Conservation (phyloP, 148 eudicot species). For the Gaultheria prostrata region DNA sequence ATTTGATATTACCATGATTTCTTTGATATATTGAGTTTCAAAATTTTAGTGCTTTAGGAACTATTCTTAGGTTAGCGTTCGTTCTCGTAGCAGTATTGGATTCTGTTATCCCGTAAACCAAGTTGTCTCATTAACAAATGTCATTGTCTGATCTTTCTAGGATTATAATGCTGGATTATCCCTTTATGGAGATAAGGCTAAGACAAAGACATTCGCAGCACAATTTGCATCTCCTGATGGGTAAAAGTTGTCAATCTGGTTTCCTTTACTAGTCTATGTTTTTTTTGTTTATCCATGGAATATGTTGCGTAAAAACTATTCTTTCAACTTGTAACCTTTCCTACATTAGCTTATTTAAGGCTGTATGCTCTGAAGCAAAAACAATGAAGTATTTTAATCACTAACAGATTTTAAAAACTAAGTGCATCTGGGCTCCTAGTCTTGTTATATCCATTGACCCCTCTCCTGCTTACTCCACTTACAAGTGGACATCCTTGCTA, state of each 20-base stretch:
- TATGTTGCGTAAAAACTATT: not conserved
- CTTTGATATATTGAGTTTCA: constrained; percentile 11
- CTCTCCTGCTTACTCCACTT: not conserved
- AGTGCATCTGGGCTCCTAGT: not conserved
- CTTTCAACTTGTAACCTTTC: not conserved
- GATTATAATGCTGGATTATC: constrained; percentile 83
- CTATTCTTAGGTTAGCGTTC: not conserved
- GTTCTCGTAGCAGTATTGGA: not conserved
- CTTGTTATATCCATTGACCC: not conserved
- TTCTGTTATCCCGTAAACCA: not conserved
- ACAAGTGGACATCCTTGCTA: not conserved
- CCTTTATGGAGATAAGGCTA: constrained; percentile 94
- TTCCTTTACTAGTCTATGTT: not conserved
- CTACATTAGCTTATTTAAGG: not conserved
- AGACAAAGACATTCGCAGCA: constrained; percentile 89
- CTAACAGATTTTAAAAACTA: not conserved
- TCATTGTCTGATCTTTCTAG: constrained; percentile 26
- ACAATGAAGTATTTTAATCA: not conserved
- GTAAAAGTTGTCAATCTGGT: constrained; percentile 33
- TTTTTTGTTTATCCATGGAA: not conserved
- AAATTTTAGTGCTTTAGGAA: not conserved
- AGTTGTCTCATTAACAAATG: not conserved
- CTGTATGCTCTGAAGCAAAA: not conserved
- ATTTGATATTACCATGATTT: not conserved
- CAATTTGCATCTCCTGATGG: constrained; percentile 90